Evolutionary conservation across 805 yeast genomes (phyloP).

Genomic region (Kluyveromyces siamensis): DNA sequence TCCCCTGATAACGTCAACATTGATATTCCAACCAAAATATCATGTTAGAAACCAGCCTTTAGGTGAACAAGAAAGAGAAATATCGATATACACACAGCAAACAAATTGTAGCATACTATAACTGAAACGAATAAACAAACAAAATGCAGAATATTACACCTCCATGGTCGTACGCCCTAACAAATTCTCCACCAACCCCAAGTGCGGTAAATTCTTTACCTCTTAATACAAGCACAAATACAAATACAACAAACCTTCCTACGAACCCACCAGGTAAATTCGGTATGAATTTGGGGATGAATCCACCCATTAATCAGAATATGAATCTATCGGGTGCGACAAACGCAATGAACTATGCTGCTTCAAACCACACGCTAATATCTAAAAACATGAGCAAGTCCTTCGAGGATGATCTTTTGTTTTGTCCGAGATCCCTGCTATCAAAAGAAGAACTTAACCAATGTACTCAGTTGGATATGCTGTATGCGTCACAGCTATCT

Average conservation of each 20-base stretch:
- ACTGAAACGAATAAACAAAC: no score
- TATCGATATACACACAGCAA: no score
- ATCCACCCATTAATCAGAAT: background rate
- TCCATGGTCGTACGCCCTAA: background rate
- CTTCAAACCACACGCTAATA: slow-evolving; percentile 11
- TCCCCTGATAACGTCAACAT: background rate
- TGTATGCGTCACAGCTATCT: slow-evolving; percentile 1
- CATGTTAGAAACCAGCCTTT: background rate
- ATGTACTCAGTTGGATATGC: slow-evolving; percentile 21
- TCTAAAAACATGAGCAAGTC: slow-evolving; percentile 21
- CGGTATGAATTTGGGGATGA: background rate
- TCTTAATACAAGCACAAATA: background rate
- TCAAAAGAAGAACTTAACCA: slow-evolving; percentile 19
- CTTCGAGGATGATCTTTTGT: slow-evolving; percentile 26
- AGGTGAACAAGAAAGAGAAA: no score
- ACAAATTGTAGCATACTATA: no score
- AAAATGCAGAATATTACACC: background rate
- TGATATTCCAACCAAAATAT: no score
- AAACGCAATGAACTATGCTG: background rate
- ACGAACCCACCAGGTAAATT: background rate
- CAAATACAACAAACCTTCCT: background rate
- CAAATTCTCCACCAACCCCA: background rate
- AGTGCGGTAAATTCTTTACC: background rate
- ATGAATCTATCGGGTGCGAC: background rate
- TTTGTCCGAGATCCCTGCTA: slow-evolving; percentile 24